A percentile compares a stretch with the other conserved stretches of the same genome.
Conservation (phyloP, 2,329 filamentous ascomycete species). For the Microdochium paspali region DNA sequence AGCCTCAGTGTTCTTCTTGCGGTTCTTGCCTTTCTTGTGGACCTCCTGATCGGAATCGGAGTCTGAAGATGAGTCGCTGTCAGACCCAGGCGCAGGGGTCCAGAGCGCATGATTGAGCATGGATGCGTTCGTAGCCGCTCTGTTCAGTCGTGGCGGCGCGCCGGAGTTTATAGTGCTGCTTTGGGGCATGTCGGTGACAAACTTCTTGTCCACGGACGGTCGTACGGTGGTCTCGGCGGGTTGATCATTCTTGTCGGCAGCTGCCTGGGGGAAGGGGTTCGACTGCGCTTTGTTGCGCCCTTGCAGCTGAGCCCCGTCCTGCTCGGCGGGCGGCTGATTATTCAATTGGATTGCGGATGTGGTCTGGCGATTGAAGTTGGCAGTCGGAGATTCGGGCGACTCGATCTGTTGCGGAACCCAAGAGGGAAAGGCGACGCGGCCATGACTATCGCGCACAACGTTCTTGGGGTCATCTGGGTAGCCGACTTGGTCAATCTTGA, state of each 20-base stretch:
- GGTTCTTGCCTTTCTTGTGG: slow-evolving; percentile 2
- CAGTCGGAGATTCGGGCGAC: background rate
- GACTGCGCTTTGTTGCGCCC: slow-evolving; percentile 8
- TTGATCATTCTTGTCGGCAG: background rate
- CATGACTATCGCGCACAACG: slow-evolving; percentile 11
- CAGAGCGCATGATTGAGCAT: slow-evolving; percentile 7
- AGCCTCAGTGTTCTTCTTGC: background rate
- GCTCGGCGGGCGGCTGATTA: background rate
- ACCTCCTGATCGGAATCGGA: slow-evolving; percentile 11
- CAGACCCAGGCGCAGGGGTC: slow-evolving; percentile 1
- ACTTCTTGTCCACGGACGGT: slow-evolving; percentile 8
- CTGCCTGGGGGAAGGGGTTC: slow-evolving; percentile 3
- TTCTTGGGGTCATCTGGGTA: slow-evolving; percentile 6
- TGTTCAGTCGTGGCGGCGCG: slow-evolving; percentile 8
- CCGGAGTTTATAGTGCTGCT: slow-evolving; percentile 4
- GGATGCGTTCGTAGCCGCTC: slow-evolving; percentile 13
- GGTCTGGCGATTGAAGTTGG: background rate
- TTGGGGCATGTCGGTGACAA: slow-evolving; percentile 10
- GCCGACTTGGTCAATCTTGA: slow-evolving; percentile 5
- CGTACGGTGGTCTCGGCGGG: slow-evolving; percentile 3
- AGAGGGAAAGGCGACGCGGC: slow-evolving; percentile 12
- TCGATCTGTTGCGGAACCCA: slow-evolving; percentile 14
- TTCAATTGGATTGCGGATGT: background rate
- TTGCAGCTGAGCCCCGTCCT: background rate
- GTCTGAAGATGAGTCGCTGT: slow-evolving; percentile 9